Conservation (phyloP, 306 rosid genomes). For the Dalbergia cochinchinensis region DNA sequence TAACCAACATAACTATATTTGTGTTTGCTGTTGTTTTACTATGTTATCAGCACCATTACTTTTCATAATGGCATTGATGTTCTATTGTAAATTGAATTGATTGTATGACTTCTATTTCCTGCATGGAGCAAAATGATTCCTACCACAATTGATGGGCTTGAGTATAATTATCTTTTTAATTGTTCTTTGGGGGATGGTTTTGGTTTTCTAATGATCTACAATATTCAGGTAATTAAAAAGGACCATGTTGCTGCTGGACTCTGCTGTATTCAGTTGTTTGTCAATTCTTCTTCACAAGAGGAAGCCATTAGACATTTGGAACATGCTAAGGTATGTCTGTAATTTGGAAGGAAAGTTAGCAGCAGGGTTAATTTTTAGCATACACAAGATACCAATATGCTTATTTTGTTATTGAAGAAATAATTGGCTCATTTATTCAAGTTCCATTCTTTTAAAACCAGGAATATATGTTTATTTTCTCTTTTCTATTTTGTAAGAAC, state of each 20-base stretch:
- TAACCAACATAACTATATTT: background rate
- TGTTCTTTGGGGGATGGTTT: background rate
- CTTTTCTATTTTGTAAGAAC: background rate
- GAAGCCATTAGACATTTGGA: constrained; percentile 96
- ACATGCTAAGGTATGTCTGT: constrained; percentile 81
- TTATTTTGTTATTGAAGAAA: background rate
- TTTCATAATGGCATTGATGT: background rate
- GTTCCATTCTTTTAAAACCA: constrained; percentile 11
- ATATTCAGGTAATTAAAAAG: constrained; percentile 80
- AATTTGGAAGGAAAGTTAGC: constrained; percentile 36
- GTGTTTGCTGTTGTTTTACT: background rate
- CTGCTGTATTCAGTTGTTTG: constrained; percentile 95
- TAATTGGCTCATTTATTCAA: background rate
- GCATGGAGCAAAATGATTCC: constrained; percentile 17
- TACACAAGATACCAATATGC: background rate
- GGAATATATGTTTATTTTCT: constrained; percentile 1
- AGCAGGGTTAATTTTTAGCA: constrained; percentile 4
- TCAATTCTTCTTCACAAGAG: constrained; percentile 85
- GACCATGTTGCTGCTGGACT: constrained; percentile 98
- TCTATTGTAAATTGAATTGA: constrained; percentile 18
- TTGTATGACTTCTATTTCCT: constrained; percentile 10
- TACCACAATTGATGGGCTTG: background rate
- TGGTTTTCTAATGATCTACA: constrained; percentile 31
- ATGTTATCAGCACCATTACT: background rate
- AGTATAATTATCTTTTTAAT: background rate